These are phyloP conservation scores for Talaromyces trachyspermus DNA, from an alignment of 495 filamentous ascomycete genomes.

Conservation along the genomic window DNA sequence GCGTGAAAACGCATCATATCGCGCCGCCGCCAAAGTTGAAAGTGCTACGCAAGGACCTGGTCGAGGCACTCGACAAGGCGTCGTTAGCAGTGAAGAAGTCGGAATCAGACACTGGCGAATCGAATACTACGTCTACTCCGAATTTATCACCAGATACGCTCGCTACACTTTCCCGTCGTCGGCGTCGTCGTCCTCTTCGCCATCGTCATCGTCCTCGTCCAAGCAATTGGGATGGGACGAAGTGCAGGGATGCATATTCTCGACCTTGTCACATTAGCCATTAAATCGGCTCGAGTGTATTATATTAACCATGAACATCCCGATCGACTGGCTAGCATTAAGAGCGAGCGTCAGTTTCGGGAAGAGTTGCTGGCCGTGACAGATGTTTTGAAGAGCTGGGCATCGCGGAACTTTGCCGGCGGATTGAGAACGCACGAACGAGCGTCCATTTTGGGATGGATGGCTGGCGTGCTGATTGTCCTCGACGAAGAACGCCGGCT, in stretches of 20 bases:
- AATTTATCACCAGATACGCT: conserved; percentile 25
- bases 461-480: conserved; percentile 65
- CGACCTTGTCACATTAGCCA: conserved; percentile 86
- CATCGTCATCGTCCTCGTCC: conserved; percentile 18
- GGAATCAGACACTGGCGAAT: conserved; percentile 23
- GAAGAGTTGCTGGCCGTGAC: conserved; percentile 76
- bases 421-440: conserved; percentile 72
- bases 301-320: conserved; percentile 83
- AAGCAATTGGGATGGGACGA: conserved; percentile 64
- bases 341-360: conserved; percentile 72
- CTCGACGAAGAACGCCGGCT: conserved; percentile 64
- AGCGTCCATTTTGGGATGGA: conserved; percentile 66
- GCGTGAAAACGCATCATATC: conserved; percentile 73
- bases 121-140: conserved; percentile 21
- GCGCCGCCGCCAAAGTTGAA: conserved; percentile 79
- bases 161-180: too few species aligned
- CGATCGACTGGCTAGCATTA: conserved; percentile 74
- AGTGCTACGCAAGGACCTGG: conserved; percentile 68
- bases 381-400: conserved; percentile 86
- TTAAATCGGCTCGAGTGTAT: conserved; percentile 89
- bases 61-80: conserved; percentile 58
- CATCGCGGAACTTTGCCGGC: conserved; percentile 75
- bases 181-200: conserved; percentile 14
- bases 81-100: conserved; percentile 56
- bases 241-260: conserved; percentile 86